phyloP scores from a whole-genome alignment of 2,329 filamentous ascomycete species.

The Kalmusia sp. region DNA sequence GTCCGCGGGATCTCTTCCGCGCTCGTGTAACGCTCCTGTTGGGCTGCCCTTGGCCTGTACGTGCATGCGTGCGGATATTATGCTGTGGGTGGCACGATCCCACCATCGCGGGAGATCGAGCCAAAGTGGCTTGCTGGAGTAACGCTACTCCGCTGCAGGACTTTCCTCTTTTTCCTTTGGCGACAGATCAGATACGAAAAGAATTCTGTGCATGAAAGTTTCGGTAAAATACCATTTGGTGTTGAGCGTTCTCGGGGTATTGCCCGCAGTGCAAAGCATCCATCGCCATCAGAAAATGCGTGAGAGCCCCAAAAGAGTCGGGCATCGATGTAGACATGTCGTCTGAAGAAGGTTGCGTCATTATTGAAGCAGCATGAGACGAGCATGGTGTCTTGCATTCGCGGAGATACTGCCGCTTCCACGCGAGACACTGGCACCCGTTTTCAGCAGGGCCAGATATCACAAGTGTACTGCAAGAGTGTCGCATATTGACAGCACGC shows the following conservation, averaged over 20 bases:
- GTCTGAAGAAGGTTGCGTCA: conserved; percentile 36
- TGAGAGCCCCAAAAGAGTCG: background rate
- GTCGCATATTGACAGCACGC: conserved; percentile 15
- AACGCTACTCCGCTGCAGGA: conserved; percentile 15
- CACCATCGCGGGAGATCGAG: conserved; percentile 39
- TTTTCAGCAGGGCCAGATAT: conserved; percentile 23
- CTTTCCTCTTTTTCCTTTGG: conserved; percentile 11
- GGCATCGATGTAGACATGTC: conserved; percentile 14
- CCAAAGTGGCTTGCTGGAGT: conserved; percentile 18
- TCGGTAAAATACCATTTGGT: conserved; percentile 1
- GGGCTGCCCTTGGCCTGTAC: conserved; percentile 32
- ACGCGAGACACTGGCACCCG: conserved; percentile 35
- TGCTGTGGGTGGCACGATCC: conserved; percentile 26
- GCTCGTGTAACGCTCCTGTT: conserved; percentile 29
- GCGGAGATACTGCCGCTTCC: conserved; percentile 42
- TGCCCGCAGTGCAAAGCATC: background rate
- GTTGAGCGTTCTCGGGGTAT: background rate
- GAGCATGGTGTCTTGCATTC: conserved; percentile 36
- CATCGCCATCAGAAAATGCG: background rate
- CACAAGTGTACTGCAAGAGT: conserved; percentile 15
- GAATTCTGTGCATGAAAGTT: background rate
- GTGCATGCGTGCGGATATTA: conserved; percentile 36
- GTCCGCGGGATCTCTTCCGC: conserved; percentile 42
- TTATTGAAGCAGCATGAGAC: conserved; percentile 27
- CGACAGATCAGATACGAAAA: background rate